Conservation (phyloP, 2,329 filamentous ascomycete genomes). For the Huntiella bhutanensis region DNA sequence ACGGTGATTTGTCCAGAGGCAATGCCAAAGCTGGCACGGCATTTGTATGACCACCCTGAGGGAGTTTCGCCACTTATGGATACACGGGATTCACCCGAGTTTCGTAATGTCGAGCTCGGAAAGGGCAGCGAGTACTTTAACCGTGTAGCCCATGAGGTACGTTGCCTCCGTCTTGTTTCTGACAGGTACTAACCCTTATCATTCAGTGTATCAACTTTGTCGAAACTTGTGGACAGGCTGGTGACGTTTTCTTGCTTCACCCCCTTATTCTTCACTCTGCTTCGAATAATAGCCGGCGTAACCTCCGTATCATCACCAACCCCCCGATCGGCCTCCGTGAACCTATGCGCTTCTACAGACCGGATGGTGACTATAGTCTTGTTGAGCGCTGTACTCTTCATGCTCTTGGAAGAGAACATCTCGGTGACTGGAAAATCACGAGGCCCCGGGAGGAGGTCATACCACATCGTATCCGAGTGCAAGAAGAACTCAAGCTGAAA, state of each 20-base stretch:
- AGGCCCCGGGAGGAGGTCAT: slow-evolving; percentile 29
- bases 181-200: neutral
- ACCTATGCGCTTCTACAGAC: slow-evolving; percentile 20
- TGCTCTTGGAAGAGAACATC: slow-evolving; percentile 26
- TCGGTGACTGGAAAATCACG: slow-evolving; percentile 34
- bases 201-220: slow-evolving; percentile 27
- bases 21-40: slow-evolving; percentile 35
- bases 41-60: slow-evolving; percentile 41
- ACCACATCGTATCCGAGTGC: slow-evolving; percentile 18
- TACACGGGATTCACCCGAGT: slow-evolving; percentile 30
- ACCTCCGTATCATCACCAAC: slow-evolving; percentile 16
- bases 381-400: slow-evolving; percentile 36
- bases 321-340: slow-evolving; percentile 27
- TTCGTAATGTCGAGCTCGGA: slow-evolving; percentile 19
- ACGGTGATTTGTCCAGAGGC: slow-evolving; percentile 45
- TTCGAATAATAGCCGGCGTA: slow-evolving; percentile 18
- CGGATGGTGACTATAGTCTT: slow-evolving; percentile 29
- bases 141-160: slow-evolving; percentile 17
- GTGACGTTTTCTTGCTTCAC: slow-evolving; percentile 40
- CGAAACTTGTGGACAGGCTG: slow-evolving; percentile 33
- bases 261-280: slow-evolving; percentile 41
- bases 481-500: slow-evolving; percentile 16
- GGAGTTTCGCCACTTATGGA: slow-evolving; percentile 49
- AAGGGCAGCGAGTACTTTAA: slow-evolving; percentile 27
- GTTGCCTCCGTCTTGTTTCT: neutral